Evolutionary conservation across 176 grass and related monocot species (phyloP), one percentile per base, ranked within the genome.

Genomic region (Puccinellia tenuiflora): DNA sequence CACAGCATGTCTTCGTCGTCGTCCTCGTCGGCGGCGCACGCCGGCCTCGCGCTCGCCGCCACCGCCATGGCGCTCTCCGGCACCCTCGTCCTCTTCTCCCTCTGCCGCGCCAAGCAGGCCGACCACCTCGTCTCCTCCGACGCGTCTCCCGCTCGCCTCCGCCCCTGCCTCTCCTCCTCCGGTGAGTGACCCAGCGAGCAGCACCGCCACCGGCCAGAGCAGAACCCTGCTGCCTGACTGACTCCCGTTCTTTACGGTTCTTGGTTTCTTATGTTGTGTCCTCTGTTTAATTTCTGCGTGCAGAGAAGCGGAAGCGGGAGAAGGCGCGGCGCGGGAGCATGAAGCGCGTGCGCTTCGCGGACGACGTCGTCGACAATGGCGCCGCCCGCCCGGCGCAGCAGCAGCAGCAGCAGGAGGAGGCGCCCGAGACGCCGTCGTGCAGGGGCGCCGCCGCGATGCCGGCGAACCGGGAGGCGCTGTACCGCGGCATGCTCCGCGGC

Each of bases 51-150:
- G 0, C 59, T 97, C 17, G 91, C 86, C 2, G 92, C 90, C 56
- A 97, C 92, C 3, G 92, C 92, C 92, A 94, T 97, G 92, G 95
- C 95, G 51, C 90, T 97, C 42, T 97, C 92, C 47, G 92, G 95
- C 81, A 94, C 92, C 11, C 77, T 97, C 78, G 79, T 94, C 35
- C 88, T 97, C 80, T 73, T 91, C 90, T 90, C 92, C 51, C 84
- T 97, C 75, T 92, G 95, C 81, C 95, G 92, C 69, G 79, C 84
- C 50, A 90, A 77, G 79, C 85, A 73, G 40, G 26, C 83, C 0
- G 57, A 66, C 30, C 50, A 72, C 80, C 71, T 82, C n/a, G 47
- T 76, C 57, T 75, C 85, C 68, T 66, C 72, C 75, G 26, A 45
- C 20, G 47, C 20, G 45, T 29, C 69, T 0, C 48, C 56, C 18